Evolutionary conservation across 2,329 filamentous ascomycete species (phyloP), one percentile per base, ranked within the genome.

Genomic region (Claviceps pazoutovae): DNA sequence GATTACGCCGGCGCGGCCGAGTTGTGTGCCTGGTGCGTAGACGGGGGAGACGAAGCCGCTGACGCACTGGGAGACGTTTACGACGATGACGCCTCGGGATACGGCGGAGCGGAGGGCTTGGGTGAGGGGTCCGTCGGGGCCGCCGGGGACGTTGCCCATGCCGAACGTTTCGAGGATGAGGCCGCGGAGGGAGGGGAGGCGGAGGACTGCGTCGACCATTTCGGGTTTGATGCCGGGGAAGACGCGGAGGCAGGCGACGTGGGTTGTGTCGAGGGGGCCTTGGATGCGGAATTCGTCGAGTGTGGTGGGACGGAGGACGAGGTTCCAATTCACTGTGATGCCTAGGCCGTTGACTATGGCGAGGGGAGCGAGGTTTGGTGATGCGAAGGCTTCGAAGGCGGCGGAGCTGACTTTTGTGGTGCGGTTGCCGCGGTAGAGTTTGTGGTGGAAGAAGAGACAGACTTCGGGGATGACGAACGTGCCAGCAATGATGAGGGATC

Each of bases 391-490:
- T 53, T 87, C 82, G 64, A 94, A 95, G 51, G 86, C 82, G 53
- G 86, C 87, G 5, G 89, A 86, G 14, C 88, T 90, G 36, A 94
- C 81, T 67, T 96, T 96, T 56, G 87, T 93, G 9, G 86, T 83
- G 54, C 90, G 76, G 68, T 95, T 95, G 16, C 90, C 90, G 26
- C 90, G 82, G 70, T 90, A 94, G 19, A 96, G 78, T 58, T 83
- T 88, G 70, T 94, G 86, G 68, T 93, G 88, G 74, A 96, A 96
- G 72, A 94, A 95, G 38, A 96, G 76, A 64, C 88, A 90, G 50
- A 96, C 90, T 66, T 95, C 90, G 0, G 90, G 89, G 53, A 96
- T 88, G 71, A 88, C 86, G 63, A 95, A 95, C 54, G 93, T 93
- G 37, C 88, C 88, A 3, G 90, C 90, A 52, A 95, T 84, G 62